Evolutionary conservation across 2,329 filamentous ascomycete species (phyloP), one percentile per base, ranked within the genome.

Genomic region (Xylariomycetidae sp.): DNA sequence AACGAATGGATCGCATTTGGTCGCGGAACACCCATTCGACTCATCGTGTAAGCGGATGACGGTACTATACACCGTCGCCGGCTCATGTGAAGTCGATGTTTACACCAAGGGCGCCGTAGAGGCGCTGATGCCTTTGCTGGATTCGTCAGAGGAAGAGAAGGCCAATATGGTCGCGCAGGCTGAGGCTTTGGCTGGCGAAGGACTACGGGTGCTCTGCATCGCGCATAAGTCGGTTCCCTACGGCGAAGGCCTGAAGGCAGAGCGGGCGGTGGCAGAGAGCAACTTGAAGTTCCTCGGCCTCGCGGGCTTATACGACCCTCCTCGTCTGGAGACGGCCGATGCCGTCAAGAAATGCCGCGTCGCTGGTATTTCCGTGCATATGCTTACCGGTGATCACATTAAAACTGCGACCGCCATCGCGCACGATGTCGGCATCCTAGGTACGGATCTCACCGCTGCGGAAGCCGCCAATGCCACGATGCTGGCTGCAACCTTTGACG

Each of bases 31-130:
- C 34, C 80, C 81, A 2, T 86, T 86, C 49, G 81, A 86, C 53
- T 85, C 80, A 0, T 74, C 75, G 23, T 74, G 81, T 57, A 86
- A 86, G 62, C 72, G 79, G 38, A 86, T 86, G 82, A 81, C 78
- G 23, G 80, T 85, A 30, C 70, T 85, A 18, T 84, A 81, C 58
- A 49, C 53, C 8, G 44, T 52, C 26, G 55, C 56, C 6, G 55
- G 48, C 26, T 54, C 52, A 2, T 58, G 59, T 16, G 50, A 54
- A 9, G 51, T 54, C 29, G 57, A 62, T 10, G 65, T 75, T 13
- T 76, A 73, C 42, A 70, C 70, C 49, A 79, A 78, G 49, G 74
- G 74, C 25, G 74, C 74, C 1, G 61, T 74, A 13, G 74, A 79
- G 50, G 63, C 69, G n/a, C 59, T 78, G 27, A 48, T 78, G 17